Conservation (phyloP, 257 asterid genomes). For the Scutellaria baicalensis region DNA sequence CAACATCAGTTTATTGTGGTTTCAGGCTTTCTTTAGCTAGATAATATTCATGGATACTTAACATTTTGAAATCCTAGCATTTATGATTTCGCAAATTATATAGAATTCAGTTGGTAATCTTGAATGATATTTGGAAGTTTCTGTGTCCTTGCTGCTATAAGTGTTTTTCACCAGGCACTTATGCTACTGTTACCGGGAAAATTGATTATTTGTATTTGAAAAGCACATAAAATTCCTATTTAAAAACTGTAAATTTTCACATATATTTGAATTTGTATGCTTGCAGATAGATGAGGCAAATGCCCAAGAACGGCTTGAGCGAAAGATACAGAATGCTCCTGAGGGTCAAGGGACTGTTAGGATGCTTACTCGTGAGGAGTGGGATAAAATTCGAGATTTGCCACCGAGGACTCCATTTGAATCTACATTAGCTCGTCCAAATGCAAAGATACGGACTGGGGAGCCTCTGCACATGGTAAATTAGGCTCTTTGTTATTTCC, state of each 20-base stretch:
- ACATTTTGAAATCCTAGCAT: not conserved
- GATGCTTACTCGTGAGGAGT: slow-evolving; percentile 88
- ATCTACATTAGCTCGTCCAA: slow-evolving; percentile 75
- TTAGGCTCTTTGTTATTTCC: not conserved
- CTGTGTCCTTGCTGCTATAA: not conserved
- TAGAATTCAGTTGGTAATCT: not conserved
- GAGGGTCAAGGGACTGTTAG: slow-evolving; percentile 86
- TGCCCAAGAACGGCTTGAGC: slow-evolving; percentile 67
- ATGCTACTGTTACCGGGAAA: not conserved
- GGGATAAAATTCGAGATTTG: slow-evolving; percentile 70
- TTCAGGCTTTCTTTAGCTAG: slow-evolving; percentile 3
- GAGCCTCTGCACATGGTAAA: slow-evolving; percentile 48
- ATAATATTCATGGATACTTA: not conserved
- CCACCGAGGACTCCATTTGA: slow-evolving; percentile 89
- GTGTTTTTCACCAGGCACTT: not conserved
- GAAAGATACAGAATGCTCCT: slow-evolving; percentile 75
- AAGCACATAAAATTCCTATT: not conserved
- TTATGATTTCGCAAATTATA: not conserved
- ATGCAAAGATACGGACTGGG: slow-evolving; percentile 49
- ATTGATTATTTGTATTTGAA: not conserved
- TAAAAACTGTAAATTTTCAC: not conserved
- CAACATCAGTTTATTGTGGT: not conserved
- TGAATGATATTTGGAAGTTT: not conserved
- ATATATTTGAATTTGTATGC: not conserved
- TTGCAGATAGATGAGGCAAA: slow-evolving; percentile 71